Evolutionary conservation across 306 rosid species (phyloP), one percentile per base, ranked within the genome.

Genomic region (Calophaca sinica): DNA sequence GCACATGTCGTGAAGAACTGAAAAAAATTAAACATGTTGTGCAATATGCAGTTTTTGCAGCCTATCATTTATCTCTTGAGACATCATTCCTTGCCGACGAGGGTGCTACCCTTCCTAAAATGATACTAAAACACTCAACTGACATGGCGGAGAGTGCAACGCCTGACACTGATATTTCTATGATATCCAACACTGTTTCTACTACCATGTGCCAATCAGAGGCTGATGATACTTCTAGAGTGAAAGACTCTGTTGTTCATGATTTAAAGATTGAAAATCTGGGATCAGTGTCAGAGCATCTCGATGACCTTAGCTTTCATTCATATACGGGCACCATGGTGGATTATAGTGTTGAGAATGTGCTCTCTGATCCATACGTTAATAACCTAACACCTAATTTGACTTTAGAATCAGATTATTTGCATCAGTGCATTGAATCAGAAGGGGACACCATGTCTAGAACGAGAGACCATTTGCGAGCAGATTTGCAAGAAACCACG

Each of bases 21-120:
- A 92, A 92, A 91, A 96, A 90, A 88, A 86, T 96, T 78, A 96
- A 96, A 69, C 86, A 83, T 83, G 98, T 90, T 36, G 83, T 90
- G 78, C 96, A 92, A 78, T 92, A 82, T 89, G 96, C 98, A 67
- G 84, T 96, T 60, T 96, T 96, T 84, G 99, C 99, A 29, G 99
- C 96, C 48, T 92, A 96, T 87, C 99, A 96, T 81, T 92, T 96
- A 78, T 96, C 99, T 57, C 97, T 92, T 48, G 94, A 96, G 86
- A 96, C 98, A 67, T 96, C 99, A 46, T 96, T 96, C 77, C 98
- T 96, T 69, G 99, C 89, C 20, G 99, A 96, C 57, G 99, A 96
- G 85, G 99, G 99, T 84, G 99, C 98, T 77, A 85, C 97, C 61
- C 89, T 96, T 31, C 98, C 98, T 52, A 90, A 90, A 86, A 85